Conservation (phyloP, 1,284 basidiomycete species). For the Mycena citricolor region DNA sequence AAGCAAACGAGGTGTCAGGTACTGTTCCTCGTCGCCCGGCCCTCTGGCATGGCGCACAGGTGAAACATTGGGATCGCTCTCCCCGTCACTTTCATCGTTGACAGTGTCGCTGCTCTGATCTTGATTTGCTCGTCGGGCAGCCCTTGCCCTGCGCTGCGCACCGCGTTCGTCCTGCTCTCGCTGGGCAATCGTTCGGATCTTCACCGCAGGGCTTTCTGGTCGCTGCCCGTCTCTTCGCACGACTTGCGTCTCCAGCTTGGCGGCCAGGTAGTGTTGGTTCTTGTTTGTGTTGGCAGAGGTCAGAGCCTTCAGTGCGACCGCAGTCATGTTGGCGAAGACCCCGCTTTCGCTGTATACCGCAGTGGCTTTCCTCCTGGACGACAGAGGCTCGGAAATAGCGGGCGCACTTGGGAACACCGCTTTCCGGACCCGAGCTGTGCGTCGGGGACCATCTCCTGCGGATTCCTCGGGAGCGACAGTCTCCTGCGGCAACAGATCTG, state of each 20-base stretch:
- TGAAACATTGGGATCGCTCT: conserved; percentile 28
- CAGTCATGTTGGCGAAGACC: conserved; percentile 61
- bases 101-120: conserved; percentile 29
- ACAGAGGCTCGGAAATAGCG: conserved; percentile 34
- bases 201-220: conserved; percentile 78
- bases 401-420: conserved; percentile 33
- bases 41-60: conserved; percentile 52
- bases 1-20: conserved; percentile 67
- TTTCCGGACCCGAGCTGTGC: conserved; percentile 55
- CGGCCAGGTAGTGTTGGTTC: conserved; percentile 65
- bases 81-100: conserved; percentile 23
- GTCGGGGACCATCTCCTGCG: conserved; percentile 34
- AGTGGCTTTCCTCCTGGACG: conserved; percentile 42
- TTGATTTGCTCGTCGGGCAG: conserved; percentile 54
- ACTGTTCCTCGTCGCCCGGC: conserved; percentile 83
- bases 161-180: conserved; percentile 70
- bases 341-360: conserved; percentile 37
- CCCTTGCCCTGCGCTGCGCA: conserved; percentile 60
- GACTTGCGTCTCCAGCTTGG: conserved; percentile 62
- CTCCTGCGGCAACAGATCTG: no score
- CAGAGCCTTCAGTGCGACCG: conserved; percentile 63
- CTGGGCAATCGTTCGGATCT: conserved; percentile 70
- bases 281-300: conserved; percentile 67
- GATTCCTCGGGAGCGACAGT: no score
- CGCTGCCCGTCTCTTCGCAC: conserved; percentile 68